These are phyloP conservation scores for Amanita pallidorosea DNA, from an alignment of 768 basidiomycete species.

Conservation along the genomic window DNA sequence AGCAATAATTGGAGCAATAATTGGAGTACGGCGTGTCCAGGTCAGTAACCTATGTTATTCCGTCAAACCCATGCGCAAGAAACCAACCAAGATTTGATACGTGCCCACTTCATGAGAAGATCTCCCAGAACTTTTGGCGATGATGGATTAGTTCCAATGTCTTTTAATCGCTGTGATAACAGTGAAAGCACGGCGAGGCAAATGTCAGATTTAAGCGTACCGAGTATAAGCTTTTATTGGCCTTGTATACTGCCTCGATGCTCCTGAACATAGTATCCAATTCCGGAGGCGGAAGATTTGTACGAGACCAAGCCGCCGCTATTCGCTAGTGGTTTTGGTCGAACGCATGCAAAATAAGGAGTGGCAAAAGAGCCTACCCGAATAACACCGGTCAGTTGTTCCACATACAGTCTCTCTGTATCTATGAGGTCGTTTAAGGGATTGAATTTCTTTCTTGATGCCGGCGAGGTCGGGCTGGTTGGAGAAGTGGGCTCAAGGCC, in stretches of 20 bases:
- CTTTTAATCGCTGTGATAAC: constrained; percentile 76
- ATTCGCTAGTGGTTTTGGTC: constrained; percentile 55
- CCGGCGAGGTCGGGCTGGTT: constrained; percentile 21
- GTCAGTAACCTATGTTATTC: constrained; percentile 70
- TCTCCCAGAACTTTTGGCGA: constrained; percentile 93
- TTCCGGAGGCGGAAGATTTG: constrained; percentile 86
- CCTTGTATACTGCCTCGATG: constrained; percentile 87
- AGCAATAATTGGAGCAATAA: constrained; percentile 62
- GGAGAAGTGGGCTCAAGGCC: constrained; percentile 24
- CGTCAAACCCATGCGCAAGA: constrained; percentile 3
- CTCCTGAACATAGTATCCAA: constrained; percentile 92
- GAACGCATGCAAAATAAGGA: constrained; percentile 5
- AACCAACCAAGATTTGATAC: constrained; percentile 16
- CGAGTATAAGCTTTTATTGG: constrained; percentile 69
- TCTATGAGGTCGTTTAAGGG: constrained; percentile 89
- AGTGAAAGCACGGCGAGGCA: constrained; percentile 10
- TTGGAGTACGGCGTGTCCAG: constrained; percentile 77
- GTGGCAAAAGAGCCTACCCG: constrained; percentile 43
- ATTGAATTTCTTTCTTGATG: constrained; percentile 57
- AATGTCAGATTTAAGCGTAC: constrained; percentile 29
- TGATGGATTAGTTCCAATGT: constrained; percentile 86
- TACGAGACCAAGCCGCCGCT: constrained; percentile 94
- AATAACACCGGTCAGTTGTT: constrained; percentile 81
- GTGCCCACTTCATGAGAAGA: constrained; percentile 93
- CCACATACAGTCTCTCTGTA: constrained; percentile 88